These are phyloP conservation scores for Hirschfeldia incana DNA, from an alignment of 345 rosid genomes.

Conservation along the genomic window DNA sequence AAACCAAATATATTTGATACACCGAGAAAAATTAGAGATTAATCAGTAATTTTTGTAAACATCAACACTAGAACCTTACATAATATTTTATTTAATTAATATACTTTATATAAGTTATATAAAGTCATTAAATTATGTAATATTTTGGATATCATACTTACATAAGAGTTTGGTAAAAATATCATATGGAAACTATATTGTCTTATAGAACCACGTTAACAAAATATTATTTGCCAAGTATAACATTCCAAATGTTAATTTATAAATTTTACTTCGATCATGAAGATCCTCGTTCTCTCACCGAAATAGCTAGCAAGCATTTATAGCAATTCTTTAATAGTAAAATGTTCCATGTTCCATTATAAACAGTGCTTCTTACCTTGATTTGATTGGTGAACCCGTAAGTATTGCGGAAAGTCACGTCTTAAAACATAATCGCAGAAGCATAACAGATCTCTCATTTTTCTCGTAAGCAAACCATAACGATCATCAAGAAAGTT, in stretches of 20 bases:
- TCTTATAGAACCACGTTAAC: background rate
- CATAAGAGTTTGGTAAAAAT: background rate
- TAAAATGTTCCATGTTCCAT: constrained; percentile 5
- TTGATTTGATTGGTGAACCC: constrained; percentile 29
- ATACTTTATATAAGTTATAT: too few species aligned
- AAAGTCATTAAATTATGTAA: too few species aligned
- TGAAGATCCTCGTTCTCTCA: background rate
- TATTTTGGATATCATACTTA: too few species aligned
- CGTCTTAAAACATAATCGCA: constrained; percentile 22
- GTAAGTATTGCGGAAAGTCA: constrained; percentile 16
- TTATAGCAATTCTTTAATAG: constrained; percentile 24
- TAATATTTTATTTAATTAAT: too few species aligned
- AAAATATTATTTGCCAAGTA: background rate
- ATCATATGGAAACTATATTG: background rate
- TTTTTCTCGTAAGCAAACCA: constrained; percentile 17
- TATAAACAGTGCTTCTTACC: background rate
- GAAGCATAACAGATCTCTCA: constrained; percentile 19
- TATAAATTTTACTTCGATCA: background rate
- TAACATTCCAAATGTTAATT: background rate
- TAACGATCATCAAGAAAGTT: constrained; percentile 26
- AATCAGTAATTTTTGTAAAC: background rate
- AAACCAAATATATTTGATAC: background rate
- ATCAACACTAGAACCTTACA: background rate
- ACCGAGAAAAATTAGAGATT: background rate
- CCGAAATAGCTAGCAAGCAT: background rate